Evolutionary conservation across 2,329 filamentous ascomycete species (phyloP).

Genomic region (Metarhizium sp.): DNA sequence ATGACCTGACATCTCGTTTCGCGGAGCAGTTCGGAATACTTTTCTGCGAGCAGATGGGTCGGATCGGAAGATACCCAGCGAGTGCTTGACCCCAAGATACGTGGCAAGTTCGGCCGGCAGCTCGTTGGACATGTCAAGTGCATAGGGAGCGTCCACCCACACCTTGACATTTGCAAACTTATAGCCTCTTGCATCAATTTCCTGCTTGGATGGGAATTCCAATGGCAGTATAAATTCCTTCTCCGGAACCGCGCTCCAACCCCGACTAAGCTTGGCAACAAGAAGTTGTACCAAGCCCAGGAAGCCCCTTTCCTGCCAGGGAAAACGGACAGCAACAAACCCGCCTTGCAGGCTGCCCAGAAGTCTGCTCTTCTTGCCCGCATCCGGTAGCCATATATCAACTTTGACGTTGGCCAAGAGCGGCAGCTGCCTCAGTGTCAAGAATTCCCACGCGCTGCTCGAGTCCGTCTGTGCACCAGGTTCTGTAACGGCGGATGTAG

Average conservation of each 20-base stretch:
- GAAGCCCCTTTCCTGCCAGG: constrained; percentile 44
- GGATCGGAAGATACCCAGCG: constrained; percentile 59
- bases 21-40: constrained; percentile 52
- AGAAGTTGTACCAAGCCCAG: constrained; percentile 34
- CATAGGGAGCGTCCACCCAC: constrained; percentile 48
- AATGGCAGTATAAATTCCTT: constrained; percentile 59
- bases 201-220: constrained; percentile 44
- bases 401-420: constrained; percentile 60
- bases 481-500: constrained; percentile 1
- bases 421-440: constrained; percentile 62
- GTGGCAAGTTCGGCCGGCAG: constrained; percentile 52
- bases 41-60: constrained; percentile 47
- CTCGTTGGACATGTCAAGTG: constrained; percentile 49
- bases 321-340: constrained; percentile 59
- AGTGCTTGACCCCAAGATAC: constrained; percentile 58
- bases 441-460: constrained; percentile 51
- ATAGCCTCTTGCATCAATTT: constrained; percentile 52
- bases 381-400: constrained; percentile 61
- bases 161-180: constrained; percentile 51
- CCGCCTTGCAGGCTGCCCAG: constrained; percentile 42
- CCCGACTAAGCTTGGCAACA: constrained; percentile 41
- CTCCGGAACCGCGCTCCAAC: constrained; percentile 42
- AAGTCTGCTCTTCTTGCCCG: constrained; percentile 40
- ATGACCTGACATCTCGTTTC: constrained; percentile 47
- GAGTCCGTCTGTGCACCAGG: background rate